Evolutionary conservation across 2,329 filamentous ascomycete genomes (phyloP).

Genomic region (Colletotrichum noveboracense): DNA sequence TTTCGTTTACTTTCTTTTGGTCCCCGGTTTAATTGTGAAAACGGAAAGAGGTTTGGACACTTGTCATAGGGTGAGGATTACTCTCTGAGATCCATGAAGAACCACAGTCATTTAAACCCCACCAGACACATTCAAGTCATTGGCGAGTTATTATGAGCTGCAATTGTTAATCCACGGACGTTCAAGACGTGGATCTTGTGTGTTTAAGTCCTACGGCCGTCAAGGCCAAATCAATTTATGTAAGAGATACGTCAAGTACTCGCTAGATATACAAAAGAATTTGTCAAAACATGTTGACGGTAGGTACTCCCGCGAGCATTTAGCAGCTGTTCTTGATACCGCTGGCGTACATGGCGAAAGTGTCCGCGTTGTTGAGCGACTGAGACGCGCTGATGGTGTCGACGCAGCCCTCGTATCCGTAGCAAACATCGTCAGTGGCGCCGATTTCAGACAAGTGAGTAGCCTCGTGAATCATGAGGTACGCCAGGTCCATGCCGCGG

Average conservation of each 20-base stretch:
- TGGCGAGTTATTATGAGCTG: too few species aligned
- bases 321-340: constrained; percentile 1
- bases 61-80: too few species aligned
- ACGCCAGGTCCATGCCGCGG: constrained; percentile 59
- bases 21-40: too few species aligned
- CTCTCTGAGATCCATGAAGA: too few species aligned
- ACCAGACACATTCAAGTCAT: too few species aligned
- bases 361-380: constrained; percentile 21
- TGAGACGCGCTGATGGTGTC: constrained; percentile 5
- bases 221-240: neutral
- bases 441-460: constrained; percentile 65
- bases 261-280: neutral
- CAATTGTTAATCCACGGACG: too few species aligned
- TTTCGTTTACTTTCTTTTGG: too few species aligned
- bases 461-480: constrained; percentile 68
- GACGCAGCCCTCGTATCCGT: constrained; percentile 27
- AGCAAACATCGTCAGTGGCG: constrained; percentile 46
- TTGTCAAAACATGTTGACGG: neutral
- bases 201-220: neutral
- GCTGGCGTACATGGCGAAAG: constrained; percentile 21
- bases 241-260: neutral
- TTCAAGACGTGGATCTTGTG: neutral
- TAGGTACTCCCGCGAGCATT: neutral
- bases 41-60: too few species aligned
- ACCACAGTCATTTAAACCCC: too few species aligned